Conservation (phyloP, 2,329 filamentous ascomycete genomes). For the Stachybotrys chlorohalonatus region DNA sequence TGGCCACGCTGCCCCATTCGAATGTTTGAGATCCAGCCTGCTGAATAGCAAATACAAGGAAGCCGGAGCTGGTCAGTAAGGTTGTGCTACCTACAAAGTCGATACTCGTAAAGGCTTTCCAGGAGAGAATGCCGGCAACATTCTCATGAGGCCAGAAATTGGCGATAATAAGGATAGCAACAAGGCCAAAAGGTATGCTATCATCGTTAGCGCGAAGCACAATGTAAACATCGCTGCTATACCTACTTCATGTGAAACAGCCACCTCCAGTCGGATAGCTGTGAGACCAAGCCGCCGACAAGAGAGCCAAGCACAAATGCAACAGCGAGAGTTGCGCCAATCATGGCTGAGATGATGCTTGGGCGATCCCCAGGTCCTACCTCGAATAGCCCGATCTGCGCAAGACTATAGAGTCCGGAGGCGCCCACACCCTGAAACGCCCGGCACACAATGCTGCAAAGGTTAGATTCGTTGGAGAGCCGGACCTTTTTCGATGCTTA, state of each 20-base stretch:
- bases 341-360: slow-evolving; percentile 43
- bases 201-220: slow-evolving; percentile 4
- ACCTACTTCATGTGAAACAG: slow-evolving; percentile 54
- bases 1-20: slow-evolving; percentile 41
- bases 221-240: not conserved
- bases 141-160: slow-evolving; percentile 34
- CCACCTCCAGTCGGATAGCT: slow-evolving; percentile 47
- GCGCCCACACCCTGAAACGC: slow-evolving; percentile 53
- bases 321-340: slow-evolving; percentile 46
- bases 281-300: slow-evolving; percentile 46
- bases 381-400: slow-evolving; percentile 48
- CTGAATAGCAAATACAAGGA: slow-evolving; percentile 47
- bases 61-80: slow-evolving; percentile 40
- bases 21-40: slow-evolving; percentile 44
- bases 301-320: slow-evolving; percentile 51
- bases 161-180: slow-evolving; percentile 37
- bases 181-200: slow-evolving; percentile 40
- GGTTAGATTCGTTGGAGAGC: slow-evolving; percentile 7
- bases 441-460: slow-evolving; percentile 43
- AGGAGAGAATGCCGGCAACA: slow-evolving; percentile 25
- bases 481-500: slow-evolving; percentile 17
- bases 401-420: slow-evolving; percentile 51
- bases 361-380: slow-evolving; percentile 44
- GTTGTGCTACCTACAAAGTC: slow-evolving; percentile 44
- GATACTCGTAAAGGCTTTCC: slow-evolving; percentile 34